Evolutionary conservation across 2,329 filamentous ascomycete genomes (phyloP).

Genomic region (Aureobasidium melanogenum): DNA sequence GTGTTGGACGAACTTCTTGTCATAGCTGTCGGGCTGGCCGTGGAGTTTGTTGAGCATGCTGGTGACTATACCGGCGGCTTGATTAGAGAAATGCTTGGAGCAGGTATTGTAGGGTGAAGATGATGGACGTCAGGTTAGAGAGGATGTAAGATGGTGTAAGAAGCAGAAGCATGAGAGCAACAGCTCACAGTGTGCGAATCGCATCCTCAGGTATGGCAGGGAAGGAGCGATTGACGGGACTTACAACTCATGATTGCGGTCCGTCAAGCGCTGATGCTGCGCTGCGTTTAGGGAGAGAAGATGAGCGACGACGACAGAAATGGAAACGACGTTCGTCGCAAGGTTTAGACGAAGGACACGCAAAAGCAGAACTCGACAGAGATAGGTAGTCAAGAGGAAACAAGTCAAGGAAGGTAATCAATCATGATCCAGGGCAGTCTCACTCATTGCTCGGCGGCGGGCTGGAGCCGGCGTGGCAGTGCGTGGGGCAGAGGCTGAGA

Average conservation of each 20-base stretch:
- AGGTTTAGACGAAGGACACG: background rate
- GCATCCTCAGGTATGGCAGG: background rate
- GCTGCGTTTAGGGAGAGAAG: background rate
- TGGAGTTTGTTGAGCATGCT: constrained; percentile 93
- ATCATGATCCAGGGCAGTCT: background rate
- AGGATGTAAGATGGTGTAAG: background rate
- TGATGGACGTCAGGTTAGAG: background rate
- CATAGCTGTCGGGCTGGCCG: constrained; percentile 95
- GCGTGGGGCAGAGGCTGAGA: constrained; percentile 1
- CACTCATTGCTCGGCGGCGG: background rate
- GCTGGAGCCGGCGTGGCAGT: constrained; percentile 7
- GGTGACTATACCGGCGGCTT: constrained; percentile 49
- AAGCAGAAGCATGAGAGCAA: background rate
- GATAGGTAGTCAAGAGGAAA: background rate
- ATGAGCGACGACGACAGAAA: background rate
- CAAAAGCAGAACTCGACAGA: background rate
- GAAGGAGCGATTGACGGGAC: background rate
- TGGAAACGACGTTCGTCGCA: background rate
- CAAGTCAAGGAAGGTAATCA: background rate
- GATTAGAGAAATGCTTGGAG: constrained; percentile 8
- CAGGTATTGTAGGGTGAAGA: background rate
- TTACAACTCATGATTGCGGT: constrained; percentile 10
- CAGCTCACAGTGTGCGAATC: background rate
- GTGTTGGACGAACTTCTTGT: constrained; percentile 68
- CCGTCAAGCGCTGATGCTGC: background rate